Evolutionary conservation across 352 stramenopile species (phyloP), one percentile per base, ranked within the genome.

Genomic region (Pythium monospermum): DNA sequence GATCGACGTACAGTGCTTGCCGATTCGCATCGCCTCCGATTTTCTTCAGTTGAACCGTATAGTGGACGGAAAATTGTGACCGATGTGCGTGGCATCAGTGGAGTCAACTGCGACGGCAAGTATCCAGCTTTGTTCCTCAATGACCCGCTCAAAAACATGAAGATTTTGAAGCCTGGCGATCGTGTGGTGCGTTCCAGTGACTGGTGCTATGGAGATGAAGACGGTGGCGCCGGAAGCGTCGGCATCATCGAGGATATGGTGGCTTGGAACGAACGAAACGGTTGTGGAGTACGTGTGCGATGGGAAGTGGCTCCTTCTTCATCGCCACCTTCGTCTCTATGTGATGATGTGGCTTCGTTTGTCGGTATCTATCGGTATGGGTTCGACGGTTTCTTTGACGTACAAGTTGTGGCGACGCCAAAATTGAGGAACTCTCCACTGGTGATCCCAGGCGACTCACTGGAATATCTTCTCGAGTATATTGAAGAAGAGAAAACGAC

Each of bases 121-220:
- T 37, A 59, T 4, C 71, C 73, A 5, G 48, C 66, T 1, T 38
- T 83, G 23, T 89, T 86, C 45, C 49, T 73, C 2, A 18, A 27
- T 8, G 75, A 85, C 18, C 40, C 41, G 6, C 33, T 59, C 22
- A 71, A 73, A 10, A 53, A 59, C 18, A 38, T 32, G 4, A 64
- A 38, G 10, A 44, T 73, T 10, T 28, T 78, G 44, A 74, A 66
- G 27, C 50, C 69, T 22, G 72, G 69, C 1, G 75, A 92, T 30
- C 38, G 57, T 11, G 78, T 92, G 2, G 59, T 85, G 40, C 69
- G 79, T 4, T 81, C 79, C 15, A 59, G 54, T 23, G 78, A 91
- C 36, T 92, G 82, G 82, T 62, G 73, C 39, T 91, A 88, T 47
- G 78, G 55, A 3, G 58, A 89, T 26, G 82, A 92, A 71, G 82